Evolutionary conservation across 331 rosid genomes (phyloP), one percentile per base, ranked within the genome.

Genomic region (Prunus yedoensis): DNA sequence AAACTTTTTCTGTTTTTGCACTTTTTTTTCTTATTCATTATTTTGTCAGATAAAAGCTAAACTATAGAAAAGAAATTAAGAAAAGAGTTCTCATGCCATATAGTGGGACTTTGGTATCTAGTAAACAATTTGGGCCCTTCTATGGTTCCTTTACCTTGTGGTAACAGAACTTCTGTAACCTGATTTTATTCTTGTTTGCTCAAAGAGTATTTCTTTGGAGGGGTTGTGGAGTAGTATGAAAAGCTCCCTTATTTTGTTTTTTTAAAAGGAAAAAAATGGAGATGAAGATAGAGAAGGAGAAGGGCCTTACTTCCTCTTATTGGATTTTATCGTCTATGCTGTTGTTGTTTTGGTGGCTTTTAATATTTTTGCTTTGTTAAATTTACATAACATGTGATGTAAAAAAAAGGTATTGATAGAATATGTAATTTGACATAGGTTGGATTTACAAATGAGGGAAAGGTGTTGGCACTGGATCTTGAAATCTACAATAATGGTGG

Each of bases 381-480:
- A 71, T 52, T 23, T 46, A 47, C 30, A 68, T 23, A 38, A 25
- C 32, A 64, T 41, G 54, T 58, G 59, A 50, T 78, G 61, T 8
- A 10, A 59, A 80, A 59, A 71, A 62, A 54, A 57, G 21, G 52
- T 74, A 65, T 12, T 69, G 76, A 81, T 77, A 60, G 60, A 58
- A 52, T 52, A 18, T 46, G 62, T 72, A 47, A 71, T 60, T 71
- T 53, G 78, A 45, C 72, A 52, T 71, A 94, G 97, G 96, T 94
- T 61, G 99, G 97, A 76, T 92, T 90, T 85, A 94, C 96, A 71
- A 94, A 89, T 86, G 93, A 90, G 74, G 97, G 99, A 74, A 90
- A 74, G 82, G 93, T 94, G 71, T 86, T 94, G 56, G 96, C 97
- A 3, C 73, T 94, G 83, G 99, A 92, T 85, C 91, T 94, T 77